Base-by-base conservation (phyloP, 2,329 filamentous ascomycete genomes). In the Cladosporium sphaerospermum region DNA sequence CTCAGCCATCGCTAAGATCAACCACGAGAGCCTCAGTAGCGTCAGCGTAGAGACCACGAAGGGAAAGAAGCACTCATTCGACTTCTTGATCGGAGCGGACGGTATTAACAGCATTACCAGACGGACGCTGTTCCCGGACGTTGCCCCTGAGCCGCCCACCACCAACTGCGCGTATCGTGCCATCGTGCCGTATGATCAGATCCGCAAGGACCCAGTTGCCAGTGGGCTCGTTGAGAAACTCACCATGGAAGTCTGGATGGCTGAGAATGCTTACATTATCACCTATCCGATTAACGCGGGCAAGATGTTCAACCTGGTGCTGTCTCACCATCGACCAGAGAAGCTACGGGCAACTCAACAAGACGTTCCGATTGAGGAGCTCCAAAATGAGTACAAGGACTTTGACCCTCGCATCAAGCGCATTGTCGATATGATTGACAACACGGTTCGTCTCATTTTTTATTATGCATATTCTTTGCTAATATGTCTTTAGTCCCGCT, bases 231-330 rank as follows among this genome's bases (percentile, higher is more conserved):
- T 64, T 9, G 61, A 64, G 51, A 58, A 63, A 42, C 65, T 67
- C 19, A 73, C 71, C 8, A 74, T 77, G 59, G 73, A 76, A 52
- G 72, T 74, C 11, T 77, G 74, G 74, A 65, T 76, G 64, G 62
- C 69, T 16, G 54, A 62, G 4, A 64, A 66, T 10, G 60, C 64
- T 2, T 73, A 74, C 54, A 73, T 75, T 58, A 75, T 78, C 47
- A 71, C 71, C 3, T 76, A 76, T 55, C 73, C 73, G 1, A 71
- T 78, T 23, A 69, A 66, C n/a, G 69, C 67, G 2, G 73, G 71
- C 9, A 71, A 67, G 44, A 64, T 71, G 34, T 75, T 75, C 61
- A 76, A 76, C 56, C 69, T 77, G 64, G 74, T 77, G 4, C 64
- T 77, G 11, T 71, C 68, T 54, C 64, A 75, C 66, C 63, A 73